Evolutionary conservation across 352 stramenopile genomes (phyloP).

Genomic region (Lagenidium sp.): DNA sequence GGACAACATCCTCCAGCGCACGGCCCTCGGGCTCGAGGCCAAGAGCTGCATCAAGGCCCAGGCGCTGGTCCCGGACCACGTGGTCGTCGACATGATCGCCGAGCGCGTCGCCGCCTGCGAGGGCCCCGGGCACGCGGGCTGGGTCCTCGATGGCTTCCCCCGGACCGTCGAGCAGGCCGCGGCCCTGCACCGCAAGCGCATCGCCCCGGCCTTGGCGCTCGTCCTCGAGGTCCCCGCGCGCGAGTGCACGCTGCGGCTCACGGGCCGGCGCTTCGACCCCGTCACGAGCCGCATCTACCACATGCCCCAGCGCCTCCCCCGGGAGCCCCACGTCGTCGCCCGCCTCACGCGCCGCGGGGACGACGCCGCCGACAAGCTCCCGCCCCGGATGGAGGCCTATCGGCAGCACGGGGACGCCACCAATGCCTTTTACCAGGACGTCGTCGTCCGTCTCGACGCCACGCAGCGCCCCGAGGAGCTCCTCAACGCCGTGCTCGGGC

Average conservation of each 20-base stretch:
- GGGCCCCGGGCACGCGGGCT: constrained; percentile 20
- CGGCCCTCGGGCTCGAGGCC: constrained; percentile 35
- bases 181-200: constrained; percentile 30
- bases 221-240: constrained; percentile 39
- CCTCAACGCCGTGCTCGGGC: constrained; percentile 25
- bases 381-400: constrained; percentile 59
- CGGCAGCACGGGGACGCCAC: constrained; percentile 42
- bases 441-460: constrained; percentile 39
- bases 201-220: constrained; percentile 42
- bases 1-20: constrained; percentile 56
- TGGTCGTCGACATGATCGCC: constrained; percentile 74
- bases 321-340: constrained; percentile 27
- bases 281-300: constrained; percentile 61
- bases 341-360: constrained; percentile 51
- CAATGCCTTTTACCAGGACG: constrained; percentile 29
- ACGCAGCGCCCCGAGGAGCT: constrained; percentile 19
- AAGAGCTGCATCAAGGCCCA: constrained; percentile 63
- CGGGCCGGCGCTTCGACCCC: constrained; percentile 45
- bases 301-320: constrained; percentile 24
- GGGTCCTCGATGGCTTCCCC: constrained; percentile 70
- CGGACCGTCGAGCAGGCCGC: constrained; percentile 51
- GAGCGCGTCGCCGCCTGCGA: constrained; percentile 35
- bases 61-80: constrained; percentile 54
- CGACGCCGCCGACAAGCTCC: constrained; percentile 42
- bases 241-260: constrained; percentile 41